Evolutionary conservation across 2,329 filamentous ascomycete genomes (phyloP), one percentile per base, ranked within the genome.

Genomic region (Penicillium sp.): DNA sequence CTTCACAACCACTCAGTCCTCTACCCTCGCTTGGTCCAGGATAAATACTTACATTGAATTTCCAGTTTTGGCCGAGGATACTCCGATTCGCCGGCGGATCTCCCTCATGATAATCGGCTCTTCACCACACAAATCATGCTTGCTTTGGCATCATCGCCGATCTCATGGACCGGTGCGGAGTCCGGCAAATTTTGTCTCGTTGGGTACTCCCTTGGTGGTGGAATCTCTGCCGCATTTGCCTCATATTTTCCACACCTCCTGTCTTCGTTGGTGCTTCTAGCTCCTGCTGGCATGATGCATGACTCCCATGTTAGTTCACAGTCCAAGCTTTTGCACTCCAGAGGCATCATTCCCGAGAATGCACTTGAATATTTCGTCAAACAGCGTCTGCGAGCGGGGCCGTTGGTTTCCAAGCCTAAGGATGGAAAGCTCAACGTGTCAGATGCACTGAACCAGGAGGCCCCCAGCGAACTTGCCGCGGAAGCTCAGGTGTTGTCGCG

Each of bases 131-230:
- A 93, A 71, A 86, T 91, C 53, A 79, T 91, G 40, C 81, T 89
- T 26, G 88, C 82, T 14, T 76, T 93, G 11, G 80, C 84, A 25
- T 91, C 89, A 1, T 92, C 89, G 2, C 79, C 84, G 0, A 75
- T 93, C 2, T 63, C 84, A 14, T 92, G 89, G 89, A 86, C 84
- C 0, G 78, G 78, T 6, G 60, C 66, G 27, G 64, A 66, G 5
- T 76, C 70, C 6, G 75, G 76, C 7, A 80, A 79, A 50, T 93
- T 94, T 71, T 84, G 85, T 57, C 75, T 95, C 6, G 75, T 92
- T 3, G 91, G 90, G 2, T 95, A 94, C 71, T 92, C 88, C 0
- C 79, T 96, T 0, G 90, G 91, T 44, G 91, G 90, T 33, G 89
- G 87, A 14, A 82, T 95, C 40, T 81, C 83, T 1, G 85, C 85